These are phyloP conservation scores for Cladorrhinum sp. DNA, from an alignment of 2,329 filamentous ascomycete genomes.

Conservation along the genomic window DNA sequence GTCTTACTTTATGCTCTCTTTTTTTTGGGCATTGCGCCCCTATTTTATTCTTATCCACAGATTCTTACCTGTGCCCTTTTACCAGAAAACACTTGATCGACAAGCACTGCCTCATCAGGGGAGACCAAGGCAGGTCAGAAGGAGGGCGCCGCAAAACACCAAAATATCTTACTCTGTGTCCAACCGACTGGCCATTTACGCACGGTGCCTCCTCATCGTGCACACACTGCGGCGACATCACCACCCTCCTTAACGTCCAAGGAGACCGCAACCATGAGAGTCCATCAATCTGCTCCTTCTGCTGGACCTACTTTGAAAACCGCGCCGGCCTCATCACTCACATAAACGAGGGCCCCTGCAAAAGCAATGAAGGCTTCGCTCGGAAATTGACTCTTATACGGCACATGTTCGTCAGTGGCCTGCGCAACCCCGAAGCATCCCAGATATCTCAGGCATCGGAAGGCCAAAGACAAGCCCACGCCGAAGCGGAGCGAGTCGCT, in stretches of 20 bases:
- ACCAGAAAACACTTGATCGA: slow-evolving; percentile 13
- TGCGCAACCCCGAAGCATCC: slow-evolving; percentile 8
- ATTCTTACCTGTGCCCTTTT: not conserved
- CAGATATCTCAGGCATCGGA: slow-evolving; percentile 1
- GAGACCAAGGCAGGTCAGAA: slow-evolving; percentile 13
- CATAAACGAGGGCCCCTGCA: slow-evolving; percentile 10
- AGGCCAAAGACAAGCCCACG: slow-evolving; percentile 5
- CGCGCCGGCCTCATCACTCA: slow-evolving; percentile 11
- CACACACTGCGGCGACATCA: slow-evolving; percentile 6
- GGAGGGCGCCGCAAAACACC: slow-evolving; percentile 9
- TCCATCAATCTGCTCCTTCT: slow-evolving; percentile 18
- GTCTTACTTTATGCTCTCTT: not conserved
- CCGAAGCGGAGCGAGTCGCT: slow-evolving; percentile 10
- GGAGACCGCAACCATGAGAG: slow-evolving; percentile 15
- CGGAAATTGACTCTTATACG: slow-evolving; percentile 9
- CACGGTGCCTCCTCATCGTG: slow-evolving; percentile 11
- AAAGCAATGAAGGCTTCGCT: slow-evolving; percentile 9
- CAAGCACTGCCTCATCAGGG: slow-evolving; percentile 14
- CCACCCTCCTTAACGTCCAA: slow-evolving; percentile 3
- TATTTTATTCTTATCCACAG: not conserved
- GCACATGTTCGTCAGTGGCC: slow-evolving; percentile 7
- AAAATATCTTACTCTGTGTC: slow-evolving; percentile 21
- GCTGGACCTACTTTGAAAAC: slow-evolving; percentile 15
- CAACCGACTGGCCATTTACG: slow-evolving; percentile 16
- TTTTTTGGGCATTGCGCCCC: not conserved